Evolutionary conservation across 1,139 yeast genomes (phyloP).

Genomic region (Zygosaccharomyces sapae): DNA sequence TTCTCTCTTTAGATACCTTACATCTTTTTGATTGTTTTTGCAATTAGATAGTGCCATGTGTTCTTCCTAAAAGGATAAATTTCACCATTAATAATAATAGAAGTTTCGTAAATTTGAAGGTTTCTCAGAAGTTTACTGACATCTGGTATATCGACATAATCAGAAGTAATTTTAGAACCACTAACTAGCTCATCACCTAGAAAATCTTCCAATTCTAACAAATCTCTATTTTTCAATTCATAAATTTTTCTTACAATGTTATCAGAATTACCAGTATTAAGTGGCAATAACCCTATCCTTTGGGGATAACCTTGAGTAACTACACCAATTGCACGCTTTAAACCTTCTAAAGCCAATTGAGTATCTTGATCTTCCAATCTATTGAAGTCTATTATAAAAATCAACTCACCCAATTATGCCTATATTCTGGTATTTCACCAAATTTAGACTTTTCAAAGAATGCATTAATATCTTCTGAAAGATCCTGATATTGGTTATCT

Average conservation of each 20-base stretch:
- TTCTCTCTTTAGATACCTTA: constrained; percentile 24
- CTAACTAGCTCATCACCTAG: constrained; percentile 17
- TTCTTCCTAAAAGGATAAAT: constrained; percentile 41
- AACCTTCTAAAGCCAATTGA: constrained; percentile 45
- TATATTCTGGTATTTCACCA: constrained; percentile 65
- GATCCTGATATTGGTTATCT: constrained; percentile 52
- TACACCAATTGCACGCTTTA: constrained; percentile 46
- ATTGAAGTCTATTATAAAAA: constrained; percentile 66
- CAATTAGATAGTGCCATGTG: constrained; percentile 34
- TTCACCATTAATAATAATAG: constrained; percentile 71
- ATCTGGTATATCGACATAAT: constrained; percentile 21
- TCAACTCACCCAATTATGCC: constrained; percentile 69
- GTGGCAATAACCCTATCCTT: constrained; percentile 75
- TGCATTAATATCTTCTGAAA: constrained; percentile 44
- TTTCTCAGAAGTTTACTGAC: constrained; percentile 35
- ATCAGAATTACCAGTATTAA: constrained; percentile 31
- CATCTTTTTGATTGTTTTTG: constrained; percentile 34
- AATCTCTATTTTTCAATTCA: constrained; percentile 35
- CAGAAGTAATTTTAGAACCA: constrained; percentile 6
- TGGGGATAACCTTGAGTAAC: constrained; percentile 63
- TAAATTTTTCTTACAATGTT: constrained; percentile 38
- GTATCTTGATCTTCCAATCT: constrained; percentile 46
- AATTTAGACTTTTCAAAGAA: constrained; percentile 41
- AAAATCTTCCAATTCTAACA: constrained; percentile 27
- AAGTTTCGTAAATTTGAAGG: constrained; percentile 48